These are phyloP conservation scores for Xylariaceae sp. DNA, from an alignment of 2,329 filamentous ascomycete species.

Conservation along the genomic window DNA sequence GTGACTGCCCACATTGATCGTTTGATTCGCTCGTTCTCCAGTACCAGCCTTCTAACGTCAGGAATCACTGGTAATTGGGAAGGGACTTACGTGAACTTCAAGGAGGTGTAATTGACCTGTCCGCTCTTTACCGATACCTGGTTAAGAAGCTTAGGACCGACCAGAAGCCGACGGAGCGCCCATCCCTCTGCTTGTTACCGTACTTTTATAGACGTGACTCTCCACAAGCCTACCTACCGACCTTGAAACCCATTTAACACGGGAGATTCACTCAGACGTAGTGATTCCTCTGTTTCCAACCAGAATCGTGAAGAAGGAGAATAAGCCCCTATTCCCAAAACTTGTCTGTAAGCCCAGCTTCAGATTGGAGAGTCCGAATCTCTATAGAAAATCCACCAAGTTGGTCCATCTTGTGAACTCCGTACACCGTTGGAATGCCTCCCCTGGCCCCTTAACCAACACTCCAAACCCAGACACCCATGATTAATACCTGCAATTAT, in stretches of 20 bases:
- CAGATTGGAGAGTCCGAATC: conserved; percentile 18
- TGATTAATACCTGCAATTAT: conserved; percentile 15
- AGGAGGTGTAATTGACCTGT: background rate
- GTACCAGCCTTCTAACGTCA: background rate
- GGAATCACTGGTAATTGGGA: background rate
- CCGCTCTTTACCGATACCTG: background rate
- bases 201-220: conserved; percentile 6
- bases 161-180: background rate
- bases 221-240: conserved; percentile 17
- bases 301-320: background rate
- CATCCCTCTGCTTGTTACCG: background rate
- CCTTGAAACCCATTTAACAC: conserved; percentile 5
- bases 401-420: conserved; percentile 30
- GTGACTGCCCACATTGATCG: conserved; percentile 5
- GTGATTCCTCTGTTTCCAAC: conserved; percentile 3
- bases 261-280: conserved; percentile 9
- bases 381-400: conserved; percentile 24
- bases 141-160: background rate
- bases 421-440: conserved; percentile 33
- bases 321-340: conserved; percentile 16
- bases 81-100: background rate
- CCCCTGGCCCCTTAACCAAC: background rate
- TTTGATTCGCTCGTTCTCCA: background rate
- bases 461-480: conserved; percentile 10
- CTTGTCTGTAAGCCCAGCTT: conserved; percentile 12